Evolutionary conservation across 2,329 filamentous ascomycete species (phyloP), one percentile per base, ranked within the genome.

Genomic region (Davidsoniella virescens): DNA sequence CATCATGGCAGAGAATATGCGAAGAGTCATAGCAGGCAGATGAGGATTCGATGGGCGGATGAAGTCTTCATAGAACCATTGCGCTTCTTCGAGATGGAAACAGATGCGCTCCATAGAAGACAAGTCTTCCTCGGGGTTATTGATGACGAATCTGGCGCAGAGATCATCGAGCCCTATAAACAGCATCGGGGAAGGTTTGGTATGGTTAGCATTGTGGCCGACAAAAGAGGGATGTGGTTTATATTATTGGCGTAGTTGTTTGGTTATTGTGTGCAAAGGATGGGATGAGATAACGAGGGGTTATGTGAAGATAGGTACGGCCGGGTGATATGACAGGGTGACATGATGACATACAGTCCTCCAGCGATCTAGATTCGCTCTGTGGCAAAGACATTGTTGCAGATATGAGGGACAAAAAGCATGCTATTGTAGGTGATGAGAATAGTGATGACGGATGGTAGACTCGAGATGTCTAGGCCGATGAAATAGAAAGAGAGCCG

Each of bases 31-130:
- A 50, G 84, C 87, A 4, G 92, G 92, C 9, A 98, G 73, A 38
- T 75, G 75, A 48, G 87, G 82, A 65, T 95, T 84, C 56, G 92
- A 72, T 38, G 90, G 88, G 44, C 92, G 85, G 63, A 98, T 87
- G 63, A 98, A 98, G 67, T 98, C 92, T 71, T 98, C 92, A 76
- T 98, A 98, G 67, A 94, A 98, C 92, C 92, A 98, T 79, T 98
- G 93, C 59, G 92, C 92, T 67, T 98, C 93, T 67, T 98, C 92
- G 58, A 98, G 84, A 67, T 96, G 88, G 65, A 98, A 98, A 68
- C 90, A 96, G 67, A 98, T 92, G 62, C 92, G 83, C 62, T 87
- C 86, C 52, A 94, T 84, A 2, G 85, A 87, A 57, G 81, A 80
- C 44, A 96, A 76, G 65, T 98, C 92, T 65, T 92, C 87, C 56